These are phyloP conservation scores for Beverwykella pulmonaria DNA, from an alignment of 495 filamentous ascomycete species.

Conservation along the genomic window DNA sequence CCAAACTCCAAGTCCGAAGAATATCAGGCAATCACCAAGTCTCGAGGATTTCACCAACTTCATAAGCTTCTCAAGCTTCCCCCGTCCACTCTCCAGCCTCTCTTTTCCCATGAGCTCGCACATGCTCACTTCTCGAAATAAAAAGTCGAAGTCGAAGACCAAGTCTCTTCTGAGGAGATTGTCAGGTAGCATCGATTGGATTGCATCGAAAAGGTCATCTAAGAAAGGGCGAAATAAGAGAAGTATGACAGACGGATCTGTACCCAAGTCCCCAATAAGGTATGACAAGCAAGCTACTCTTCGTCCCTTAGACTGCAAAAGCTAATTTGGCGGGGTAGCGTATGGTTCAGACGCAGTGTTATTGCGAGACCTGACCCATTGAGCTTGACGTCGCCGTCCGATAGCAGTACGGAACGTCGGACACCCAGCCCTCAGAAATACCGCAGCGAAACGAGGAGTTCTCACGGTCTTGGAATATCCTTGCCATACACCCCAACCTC, in stretches of 20 bases:
- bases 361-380: no score
- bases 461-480: no score
- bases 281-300: background rate
- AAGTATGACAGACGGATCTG: background rate
- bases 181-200: background rate
- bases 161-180: background rate
- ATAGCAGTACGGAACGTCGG: no score
- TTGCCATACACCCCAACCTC: no score
- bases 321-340: no score
- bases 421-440: no score
- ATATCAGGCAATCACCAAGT: background rate
- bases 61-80: background rate
- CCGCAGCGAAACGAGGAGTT: no score
- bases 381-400: no score
- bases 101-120: background rate
- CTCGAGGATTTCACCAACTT: background rate
- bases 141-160: background rate
- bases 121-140: background rate
- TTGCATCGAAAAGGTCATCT: background rate
- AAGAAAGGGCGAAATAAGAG: background rate
- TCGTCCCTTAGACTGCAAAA: no score
- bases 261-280: background rate
- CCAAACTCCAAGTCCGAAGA: background rate
- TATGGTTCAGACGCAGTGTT: background rate
- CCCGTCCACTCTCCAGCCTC: background rate